Percentiles rank a stretch among this genome's conserved stretches.
These are phyloP conservation scores for Sporothrix protearum DNA, from an alignment of 2,329 filamentous ascomycete genomes.

Conservation along the genomic window DNA sequence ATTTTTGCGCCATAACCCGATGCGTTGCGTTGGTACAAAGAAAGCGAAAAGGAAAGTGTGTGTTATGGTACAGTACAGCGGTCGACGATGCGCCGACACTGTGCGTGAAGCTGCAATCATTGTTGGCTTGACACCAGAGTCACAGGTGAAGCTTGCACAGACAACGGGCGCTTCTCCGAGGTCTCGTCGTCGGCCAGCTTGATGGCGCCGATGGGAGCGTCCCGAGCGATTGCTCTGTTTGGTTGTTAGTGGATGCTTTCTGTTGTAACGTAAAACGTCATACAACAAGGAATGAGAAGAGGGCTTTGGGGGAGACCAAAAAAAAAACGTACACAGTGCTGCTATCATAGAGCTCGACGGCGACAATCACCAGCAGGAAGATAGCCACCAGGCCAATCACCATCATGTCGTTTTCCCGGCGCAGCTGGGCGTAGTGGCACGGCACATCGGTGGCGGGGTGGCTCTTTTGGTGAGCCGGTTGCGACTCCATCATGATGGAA, in stretches of 20 bases:
- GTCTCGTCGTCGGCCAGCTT: conserved; percentile 24
- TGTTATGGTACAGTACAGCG: background rate
- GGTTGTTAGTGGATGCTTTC: conserved; percentile 4
- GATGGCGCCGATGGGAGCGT: conserved; percentile 29
- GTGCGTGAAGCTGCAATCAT: background rate
- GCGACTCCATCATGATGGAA: conserved; percentile 22
- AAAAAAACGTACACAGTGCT: conserved; percentile 28
- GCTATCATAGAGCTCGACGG: conserved; percentile 33
- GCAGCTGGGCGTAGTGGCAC: conserved; percentile 27
- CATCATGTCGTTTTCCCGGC: conserved; percentile 33
- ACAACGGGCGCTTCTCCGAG: conserved; percentile 22
- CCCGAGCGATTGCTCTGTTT: conserved; percentile 20
- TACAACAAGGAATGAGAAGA: background rate
- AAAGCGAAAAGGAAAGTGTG: background rate
- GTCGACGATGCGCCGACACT: background rate
- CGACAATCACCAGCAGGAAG: conserved; percentile 35
- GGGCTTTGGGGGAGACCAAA: background rate
- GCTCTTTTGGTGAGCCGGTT: background rate
- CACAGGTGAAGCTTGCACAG: conserved; percentile 23
- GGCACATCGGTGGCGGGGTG: conserved; percentile 17
- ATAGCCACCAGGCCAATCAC: conserved; percentile 34
- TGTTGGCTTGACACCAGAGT: background rate
- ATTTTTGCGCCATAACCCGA: conserved; percentile 16
- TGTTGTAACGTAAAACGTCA: conserved; percentile 2
- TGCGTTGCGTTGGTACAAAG: conserved; percentile 22